Percentiles rank a stretch among this genome's conserved stretches.
Evolutionary conservation across 2,329 filamentous ascomycete species (phyloP).

Genomic region (Ophiostoma tasmaniense): DNA sequence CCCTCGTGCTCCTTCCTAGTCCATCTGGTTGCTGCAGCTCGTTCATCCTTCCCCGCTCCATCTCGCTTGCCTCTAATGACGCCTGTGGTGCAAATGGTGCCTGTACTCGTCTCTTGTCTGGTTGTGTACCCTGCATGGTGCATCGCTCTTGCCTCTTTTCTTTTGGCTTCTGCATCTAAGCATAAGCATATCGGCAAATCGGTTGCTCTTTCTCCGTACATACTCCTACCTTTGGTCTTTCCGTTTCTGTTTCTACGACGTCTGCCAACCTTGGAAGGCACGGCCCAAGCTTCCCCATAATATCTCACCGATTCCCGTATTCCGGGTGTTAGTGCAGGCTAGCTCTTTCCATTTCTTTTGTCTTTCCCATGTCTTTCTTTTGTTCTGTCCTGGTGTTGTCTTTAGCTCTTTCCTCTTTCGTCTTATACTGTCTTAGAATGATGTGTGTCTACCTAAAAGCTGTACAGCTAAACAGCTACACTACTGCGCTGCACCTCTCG

Average conservation of each 20-base stretch:
- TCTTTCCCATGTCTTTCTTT: not conserved
- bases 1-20: not conserved
- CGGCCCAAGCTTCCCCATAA: conserved; percentile 11
- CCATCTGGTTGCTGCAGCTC: not conserved
- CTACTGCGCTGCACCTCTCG: not conserved
- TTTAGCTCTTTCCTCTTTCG: not conserved
- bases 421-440: not conserved
- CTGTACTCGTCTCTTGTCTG: no score
- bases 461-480: no score
- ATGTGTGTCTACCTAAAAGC: not conserved
- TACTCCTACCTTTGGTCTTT: not conserved
- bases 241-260: not conserved
- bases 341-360: not conserved
- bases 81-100: not conserved
- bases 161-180: not conserved
- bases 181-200: not conserved
- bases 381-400: not conserved
- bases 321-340: conserved; percentile 1
- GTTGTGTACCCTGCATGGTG: not conserved
- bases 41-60: not conserved
- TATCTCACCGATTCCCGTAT: conserved; percentile 13
- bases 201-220: not conserved
- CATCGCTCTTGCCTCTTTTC: not conserved
- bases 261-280: not conserved
- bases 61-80: not conserved